phyloP scores from a whole-genome alignment of 1,284 basidiomycete genomes.

The Tausonia pullulans region DNA sequence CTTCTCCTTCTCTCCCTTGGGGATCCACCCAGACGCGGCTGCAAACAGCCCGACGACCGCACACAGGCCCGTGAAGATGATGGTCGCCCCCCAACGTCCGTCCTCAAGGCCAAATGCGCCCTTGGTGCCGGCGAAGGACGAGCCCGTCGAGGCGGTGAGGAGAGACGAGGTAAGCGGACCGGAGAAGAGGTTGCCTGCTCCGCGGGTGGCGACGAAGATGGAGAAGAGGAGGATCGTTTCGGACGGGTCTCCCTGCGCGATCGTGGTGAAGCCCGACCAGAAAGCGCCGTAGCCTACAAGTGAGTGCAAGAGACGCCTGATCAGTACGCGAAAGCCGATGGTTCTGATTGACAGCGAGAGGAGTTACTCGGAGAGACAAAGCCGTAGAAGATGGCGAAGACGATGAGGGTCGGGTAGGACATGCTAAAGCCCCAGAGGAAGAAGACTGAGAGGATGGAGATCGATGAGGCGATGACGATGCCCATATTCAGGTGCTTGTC shows the following conservation, averaged over 20 bases:
- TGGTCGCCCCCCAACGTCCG: neutral
- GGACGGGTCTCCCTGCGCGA: neutral
- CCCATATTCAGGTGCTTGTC: constrained; percentile 2
- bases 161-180: neutral
- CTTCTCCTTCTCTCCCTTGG: neutral
- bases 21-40: neutral
- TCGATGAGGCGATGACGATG: neutral
- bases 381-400: neutral
- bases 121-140: neutral
- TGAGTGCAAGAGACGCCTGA: too few relatives aligned
- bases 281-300: neutral
- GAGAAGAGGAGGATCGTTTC: constrained; percentile 6
- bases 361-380: neutral
- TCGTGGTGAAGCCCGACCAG: neutral
- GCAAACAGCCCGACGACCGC: neutral
- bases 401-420: neutral
- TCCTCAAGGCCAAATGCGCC: constrained; percentile 4
- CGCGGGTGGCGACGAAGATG: neutral
- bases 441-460: neutral
- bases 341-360: neutral
- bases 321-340: too few relatives aligned
- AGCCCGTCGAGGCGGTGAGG: neutral
- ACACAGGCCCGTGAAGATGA: constrained; percentile 1
- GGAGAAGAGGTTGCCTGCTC: neutral
- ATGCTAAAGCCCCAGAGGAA: constrained; percentile 1